These are phyloP conservation scores for Guillardia theta DNA, from an alignment of 78 protist species.

Conservation along the genomic window DNA sequence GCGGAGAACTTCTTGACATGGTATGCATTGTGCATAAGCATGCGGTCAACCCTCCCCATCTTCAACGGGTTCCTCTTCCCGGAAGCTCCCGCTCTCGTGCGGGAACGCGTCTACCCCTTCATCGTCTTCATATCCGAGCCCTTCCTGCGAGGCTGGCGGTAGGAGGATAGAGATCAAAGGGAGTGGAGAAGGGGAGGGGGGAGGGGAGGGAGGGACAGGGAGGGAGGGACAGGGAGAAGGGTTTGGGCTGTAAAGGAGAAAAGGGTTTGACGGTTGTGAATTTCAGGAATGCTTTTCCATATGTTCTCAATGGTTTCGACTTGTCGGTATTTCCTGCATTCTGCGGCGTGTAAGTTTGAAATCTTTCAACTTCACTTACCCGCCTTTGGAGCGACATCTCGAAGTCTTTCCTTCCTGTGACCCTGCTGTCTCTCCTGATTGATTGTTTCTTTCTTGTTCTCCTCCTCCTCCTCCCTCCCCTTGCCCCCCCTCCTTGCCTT, in stretches of 20 bases:
- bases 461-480: too few relatives aligned
- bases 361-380: too few relatives aligned
- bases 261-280: too few relatives aligned
- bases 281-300: neutral
- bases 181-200: neutral
- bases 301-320: neutral
- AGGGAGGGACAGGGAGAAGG: too few relatives aligned
- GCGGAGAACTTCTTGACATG: neutral
- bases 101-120: neutral
- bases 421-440: too few relatives aligned
- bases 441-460: too few relatives aligned
- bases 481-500: too few relatives aligned
- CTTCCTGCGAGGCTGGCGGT: neutral
- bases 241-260: too few relatives aligned
- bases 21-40: neutral
- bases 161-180: neutral
- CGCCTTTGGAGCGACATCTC: too few relatives aligned
- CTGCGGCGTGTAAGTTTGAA: neutral
- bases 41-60: neutral
- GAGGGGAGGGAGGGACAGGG: neutral
- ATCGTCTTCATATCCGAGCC: neutral
- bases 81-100: neutral
- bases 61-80: neutral
- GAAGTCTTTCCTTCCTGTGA: too few relatives aligned
- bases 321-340: neutral